Evolutionary conservation across 495 filamentous ascomycete genomes (phyloP).

Genomic region (Chlorociboria aeruginascens): DNA sequence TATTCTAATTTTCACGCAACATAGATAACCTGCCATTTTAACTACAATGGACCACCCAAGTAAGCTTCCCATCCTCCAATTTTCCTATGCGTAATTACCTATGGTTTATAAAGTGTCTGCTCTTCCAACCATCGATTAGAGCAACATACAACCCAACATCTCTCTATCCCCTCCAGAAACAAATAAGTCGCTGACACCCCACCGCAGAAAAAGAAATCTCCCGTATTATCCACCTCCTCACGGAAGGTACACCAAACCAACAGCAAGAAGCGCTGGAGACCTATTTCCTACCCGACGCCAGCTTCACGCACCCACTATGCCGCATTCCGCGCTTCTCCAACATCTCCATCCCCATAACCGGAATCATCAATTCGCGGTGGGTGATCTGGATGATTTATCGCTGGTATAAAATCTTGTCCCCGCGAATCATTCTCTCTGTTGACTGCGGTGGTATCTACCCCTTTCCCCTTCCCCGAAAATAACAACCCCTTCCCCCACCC

Average conservation of each 20-base stretch:
- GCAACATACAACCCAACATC: background rate
- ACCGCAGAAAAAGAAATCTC: slow-evolving; percentile 34
- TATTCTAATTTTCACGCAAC: too few species aligned
- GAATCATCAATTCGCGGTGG: slow-evolving; percentile 41
- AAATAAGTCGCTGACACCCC: background rate
- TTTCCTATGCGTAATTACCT: background rate
- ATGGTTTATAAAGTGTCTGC: background rate
- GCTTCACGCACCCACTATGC: slow-evolving; percentile 75
- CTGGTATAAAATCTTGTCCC: slow-evolving; percentile 80
- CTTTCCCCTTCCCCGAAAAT: background rate
- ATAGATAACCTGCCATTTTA: background rate
- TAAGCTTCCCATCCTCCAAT: slow-evolving; percentile 1
- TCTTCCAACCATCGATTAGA: background rate
- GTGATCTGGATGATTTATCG: slow-evolving; percentile 59
- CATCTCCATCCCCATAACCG: slow-evolving; percentile 28
- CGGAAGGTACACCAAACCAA: slow-evolving; percentile 46
- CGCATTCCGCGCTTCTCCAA: slow-evolving; percentile 48
- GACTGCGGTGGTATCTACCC: slow-evolving; percentile 49
- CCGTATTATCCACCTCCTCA: slow-evolving; percentile 51
- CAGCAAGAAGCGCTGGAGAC: slow-evolving; percentile 51
- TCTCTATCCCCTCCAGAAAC: background rate
- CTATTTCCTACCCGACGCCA: slow-evolving; percentile 57
- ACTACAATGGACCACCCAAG: slow-evolving; percentile 23
- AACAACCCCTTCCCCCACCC: too few species aligned
- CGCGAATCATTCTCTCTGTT: slow-evolving; percentile 55